Conservation (phyloP, 345 rosid species). For the Firmiana major region DNA sequence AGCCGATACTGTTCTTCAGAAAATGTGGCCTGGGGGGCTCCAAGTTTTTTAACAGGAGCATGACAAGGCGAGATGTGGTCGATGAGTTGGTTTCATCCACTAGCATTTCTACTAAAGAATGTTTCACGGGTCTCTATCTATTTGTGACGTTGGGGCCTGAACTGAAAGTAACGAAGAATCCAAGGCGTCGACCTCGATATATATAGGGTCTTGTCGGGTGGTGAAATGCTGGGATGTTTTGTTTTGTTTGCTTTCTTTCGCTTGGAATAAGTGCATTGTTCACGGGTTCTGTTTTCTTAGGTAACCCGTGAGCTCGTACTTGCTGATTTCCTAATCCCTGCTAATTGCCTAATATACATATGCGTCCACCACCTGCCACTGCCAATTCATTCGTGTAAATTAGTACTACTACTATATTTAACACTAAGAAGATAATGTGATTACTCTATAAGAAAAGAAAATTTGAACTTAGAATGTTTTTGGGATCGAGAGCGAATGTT, state of each 20-base stretch:
- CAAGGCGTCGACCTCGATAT: slow-evolving; percentile 14
- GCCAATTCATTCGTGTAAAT: background rate
- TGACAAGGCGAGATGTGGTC: background rate
- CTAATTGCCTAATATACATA: background rate
- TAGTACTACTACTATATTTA: background rate
- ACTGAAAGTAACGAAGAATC: slow-evolving; percentile 6
- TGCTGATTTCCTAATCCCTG: background rate
- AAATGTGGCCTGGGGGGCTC: background rate
- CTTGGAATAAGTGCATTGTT: slow-evolving; percentile 20
- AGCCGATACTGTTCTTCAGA: background rate
- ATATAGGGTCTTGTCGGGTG: slow-evolving; percentile 23
- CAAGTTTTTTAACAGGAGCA: background rate
- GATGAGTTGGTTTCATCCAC: slow-evolving; percentile 3
- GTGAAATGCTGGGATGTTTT: slow-evolving; percentile 12
- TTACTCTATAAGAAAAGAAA: background rate
- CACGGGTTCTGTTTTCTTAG: slow-evolving; percentile 29
- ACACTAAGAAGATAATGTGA: background rate
- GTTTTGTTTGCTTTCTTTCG: slow-evolving; percentile 15
- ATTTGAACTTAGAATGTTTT: too few relatives aligned
- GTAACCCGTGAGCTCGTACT: slow-evolving; percentile 24
- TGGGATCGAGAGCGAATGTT: too few relatives aligned
- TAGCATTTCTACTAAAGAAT: background rate
- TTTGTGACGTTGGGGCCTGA: background rate
- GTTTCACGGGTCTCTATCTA: slow-evolving; percentile 23
- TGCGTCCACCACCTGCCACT: too few relatives aligned